These are phyloP conservation scores for Astragalus glycyphyllos DNA, from an alignment of 306 rosid species.

Conservation along the genomic window DNA sequence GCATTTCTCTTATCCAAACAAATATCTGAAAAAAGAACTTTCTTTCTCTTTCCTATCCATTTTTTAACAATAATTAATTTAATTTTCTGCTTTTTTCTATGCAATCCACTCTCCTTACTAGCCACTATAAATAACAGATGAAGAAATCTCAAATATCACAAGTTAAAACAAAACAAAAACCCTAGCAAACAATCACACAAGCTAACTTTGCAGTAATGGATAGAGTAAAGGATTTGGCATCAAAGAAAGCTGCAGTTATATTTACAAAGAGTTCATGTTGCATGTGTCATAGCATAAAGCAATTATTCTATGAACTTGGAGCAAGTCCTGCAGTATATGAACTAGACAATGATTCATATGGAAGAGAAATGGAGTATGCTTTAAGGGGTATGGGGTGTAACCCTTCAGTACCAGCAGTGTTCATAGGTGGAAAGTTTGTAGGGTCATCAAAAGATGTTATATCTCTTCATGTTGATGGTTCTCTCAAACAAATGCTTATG, in stretches of 20 bases:
- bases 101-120: slow-evolving; percentile 49
- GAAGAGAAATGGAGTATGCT: slow-evolving; percentile 91
- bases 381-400: slow-evolving; percentile 78
- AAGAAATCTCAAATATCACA: slow-evolving; percentile 53
- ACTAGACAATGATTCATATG: slow-evolving; percentile 74
- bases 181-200: slow-evolving; percentile 16
- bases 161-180: slow-evolving; percentile 50
- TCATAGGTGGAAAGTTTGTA: slow-evolving; percentile 85
- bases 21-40: slow-evolving; percentile 71
- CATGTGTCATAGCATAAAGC: slow-evolving; percentile 93
- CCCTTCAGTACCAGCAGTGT: slow-evolving; percentile 94
- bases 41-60: slow-evolving; percentile 59
- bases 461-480: slow-evolving; percentile 91
- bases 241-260: slow-evolving; percentile 95
- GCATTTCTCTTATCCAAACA: slow-evolving; percentile 87
- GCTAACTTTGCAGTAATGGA: slow-evolving; percentile 58
- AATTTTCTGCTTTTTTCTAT: slow-evolving; percentile 38
- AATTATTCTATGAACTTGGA: slow-evolving; percentile 90
- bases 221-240: slow-evolving; percentile 79
- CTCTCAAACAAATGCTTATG: slow-evolving; percentile 88
- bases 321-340: slow-evolving; percentile 96
- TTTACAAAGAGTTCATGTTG: slow-evolving; percentile 94
- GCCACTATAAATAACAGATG: slow-evolving; percentile 74
- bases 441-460: slow-evolving; percentile 93
- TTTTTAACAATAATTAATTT: slow-evolving; percentile 43